Evolutionary conservation across 1,284 basidiomycete species (phyloP), one percentile per base, ranked within the genome.

Genomic region (Meripilus lineatus): DNA sequence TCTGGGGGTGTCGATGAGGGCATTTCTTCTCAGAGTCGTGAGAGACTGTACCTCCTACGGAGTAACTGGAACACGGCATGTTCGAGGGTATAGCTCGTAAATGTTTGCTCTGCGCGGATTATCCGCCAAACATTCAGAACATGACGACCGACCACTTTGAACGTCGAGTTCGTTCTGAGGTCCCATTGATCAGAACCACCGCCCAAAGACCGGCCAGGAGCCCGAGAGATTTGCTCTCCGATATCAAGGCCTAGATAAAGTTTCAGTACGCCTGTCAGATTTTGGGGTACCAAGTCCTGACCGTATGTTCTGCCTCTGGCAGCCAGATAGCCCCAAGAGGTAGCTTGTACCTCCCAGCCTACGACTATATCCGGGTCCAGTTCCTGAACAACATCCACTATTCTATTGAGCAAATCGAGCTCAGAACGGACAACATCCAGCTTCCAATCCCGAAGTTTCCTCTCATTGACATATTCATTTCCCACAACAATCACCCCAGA

Each of bases 101-200:
- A 68, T 6, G 76, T 82, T 44, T 88, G 77, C 55, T 98, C 94
- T 1, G 83, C 79, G 24, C 92, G 82, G 75, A 98, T 89, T 44
- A 97, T 79, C 38, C 93, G 75, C 94, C 93, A 97, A 11, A 93
- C 68, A 54, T 97, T 96, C 39, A 99, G 71, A 25, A 94, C 85
- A 59, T 98, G 93, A 7, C 95, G 77, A 0, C 95, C 95, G 8
- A 78, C 74, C 28, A 95, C 82, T 53, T 84, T 85, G 61, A 99
- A 85, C 1, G 84, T 88, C 1, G 93, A 88, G 1, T 84, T 83
- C 50, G 88, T 87, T 44, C 80, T 77, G 44, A 75, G 66, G 13
- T 80, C 82, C 84, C 93, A 97, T 50, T 79, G 75, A 52, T 89
- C 81, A 18, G 69, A 71, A 26, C 70, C 70, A 8, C 59, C 60